Base-by-base conservation (phyloP, 495 filamentous ascomycete genomes). In the Aspergillus homomorphus region DNA sequence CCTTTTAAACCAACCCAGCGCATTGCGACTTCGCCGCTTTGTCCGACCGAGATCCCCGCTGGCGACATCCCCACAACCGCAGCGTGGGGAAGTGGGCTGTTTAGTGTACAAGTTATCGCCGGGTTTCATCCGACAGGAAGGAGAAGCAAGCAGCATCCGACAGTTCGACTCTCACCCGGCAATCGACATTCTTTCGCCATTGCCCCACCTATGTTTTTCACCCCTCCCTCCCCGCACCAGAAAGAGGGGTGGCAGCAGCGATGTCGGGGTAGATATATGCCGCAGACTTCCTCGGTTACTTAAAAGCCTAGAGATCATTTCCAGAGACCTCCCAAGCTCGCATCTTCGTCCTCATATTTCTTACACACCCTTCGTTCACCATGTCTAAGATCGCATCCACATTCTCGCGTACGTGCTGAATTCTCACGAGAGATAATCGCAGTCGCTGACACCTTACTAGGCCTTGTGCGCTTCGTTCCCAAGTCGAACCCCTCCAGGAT, bases 381-480 rank as follows among this genome's bases (percentile, higher is more conserved):
- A 77, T 77, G 74, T 75, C 73, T 9, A 73, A 69, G 53, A 73
- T 78, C 54, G 74, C 75, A 22, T 74, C 75, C 2, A 72, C 71
- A 7, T 78, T 78, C 51, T 76, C 75, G 64, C 75, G 75, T 77
- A 71, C 54, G 69, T 61, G 26, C 4, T 14, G 4, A 19, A 16
- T n/a, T 18, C 20, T 41, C 12, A 16, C 19, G 1, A 22, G 21
- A 12, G 46, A 54, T 2, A 14, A 26, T 12, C 6, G 2, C 10
- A 19, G n/a, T 57, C 22, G 23, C 63, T 67, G 57, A 63, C 46
- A 24, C 19, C 14, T 2, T 41, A 56, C 9, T 58, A 85, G 83
- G 83, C 66, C 75, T 86, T 64, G 81, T 85, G 61, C 80, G 84
- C 54, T 86, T 86, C 60, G 69, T 77, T 45, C 79, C 84, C 56